Base-by-base conservation (phyloP, 148 eudicot species). In the Vaccinium corymbosum region DNA sequence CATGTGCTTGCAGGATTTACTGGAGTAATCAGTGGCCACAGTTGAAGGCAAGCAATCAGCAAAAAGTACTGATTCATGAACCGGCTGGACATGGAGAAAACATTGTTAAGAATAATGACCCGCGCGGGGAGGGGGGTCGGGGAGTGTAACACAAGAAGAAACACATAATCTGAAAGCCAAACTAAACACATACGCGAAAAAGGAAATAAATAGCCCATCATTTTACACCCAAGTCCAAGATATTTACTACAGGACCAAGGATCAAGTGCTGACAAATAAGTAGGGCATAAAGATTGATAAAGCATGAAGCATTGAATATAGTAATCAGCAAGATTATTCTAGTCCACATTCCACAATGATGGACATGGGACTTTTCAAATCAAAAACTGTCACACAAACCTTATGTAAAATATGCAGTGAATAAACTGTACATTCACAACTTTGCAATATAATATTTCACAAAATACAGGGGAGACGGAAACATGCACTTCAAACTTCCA, bases 31-130 rank as follows among this genome's bases (percentile, higher is more conserved):
- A 97, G 92, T 49, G 99, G 89, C 99, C 99, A 97, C 77, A 97
- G 91, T 86, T 97, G 99, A 90, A 97, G 98, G 91, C 99, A 97
- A 70, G 99, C 99, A 86, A 97, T 97, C 97, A 97, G 85, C 92
- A 97, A 92, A 87, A 97, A 97, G 86, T 97, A 94, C 90, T 97
- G 99, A 87, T 97, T 97, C 99, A 97, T 97, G 85, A 97, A 97
- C 53, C 99, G 98, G 88, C 98, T 97, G 99, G 62, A 85, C 82
- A 50, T 79, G 76, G 68, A 71, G 17, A 79, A 84, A 70, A 83
- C 83, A 35, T 80, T 78, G 56, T 90, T 73, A 87, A 79, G 42
- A 83, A 4, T 42, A 42, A 57, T 22, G n/a, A 81, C 29, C 25
- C 32, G 1, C 15, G 10, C 14, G 1, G 12, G 78, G 29, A 82